A percentile compares a stretch with the other conserved stretches of the same genome.
Evolutionary conservation across 129 eudicot genomes (phyloP).

Genomic region (Chrysanthemum lavandulifolium): DNA sequence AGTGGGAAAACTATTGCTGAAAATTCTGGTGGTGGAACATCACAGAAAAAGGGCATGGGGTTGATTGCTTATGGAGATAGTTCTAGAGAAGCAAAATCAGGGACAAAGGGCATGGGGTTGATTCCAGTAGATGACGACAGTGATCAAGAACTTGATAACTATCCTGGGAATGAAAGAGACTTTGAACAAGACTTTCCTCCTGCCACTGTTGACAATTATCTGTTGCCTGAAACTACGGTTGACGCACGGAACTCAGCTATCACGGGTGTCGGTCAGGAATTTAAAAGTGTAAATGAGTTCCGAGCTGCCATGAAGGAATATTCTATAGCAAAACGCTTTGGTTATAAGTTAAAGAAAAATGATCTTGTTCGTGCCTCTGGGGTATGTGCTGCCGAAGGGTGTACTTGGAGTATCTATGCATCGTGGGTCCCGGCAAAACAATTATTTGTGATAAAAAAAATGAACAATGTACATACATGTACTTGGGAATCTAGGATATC

Average conservation of each 20-base stretch:
- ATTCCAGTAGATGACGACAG: slow-evolving; percentile 21
- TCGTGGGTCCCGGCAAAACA: slow-evolving; percentile 50
- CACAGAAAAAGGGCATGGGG: slow-evolving; percentile 33
- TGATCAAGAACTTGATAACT: slow-evolving; percentile 27
- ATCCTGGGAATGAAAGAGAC: slow-evolving; percentile 13
- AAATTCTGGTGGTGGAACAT: slow-evolving; percentile 21
- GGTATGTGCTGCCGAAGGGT: slow-evolving; percentile 59
- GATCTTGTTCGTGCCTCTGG: slow-evolving; percentile 57
- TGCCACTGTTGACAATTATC: slow-evolving; percentile 27
- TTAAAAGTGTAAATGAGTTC: slow-evolving; percentile 57
- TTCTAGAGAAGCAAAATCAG: slow-evolving; percentile 24
- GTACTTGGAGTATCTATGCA: slow-evolving; percentile 76
- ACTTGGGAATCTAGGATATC: slow-evolving; percentile 54
- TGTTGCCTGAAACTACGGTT: slow-evolving; percentile 44
- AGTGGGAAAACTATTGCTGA: slow-evolving; percentile 14
- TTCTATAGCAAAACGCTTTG: slow-evolving; percentile 66
- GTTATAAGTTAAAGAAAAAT: slow-evolving; percentile 54
- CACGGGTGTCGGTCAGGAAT: slow-evolving; percentile 71
- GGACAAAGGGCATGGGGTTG: slow-evolving; percentile 15
- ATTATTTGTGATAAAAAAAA: slow-evolving; percentile 54
- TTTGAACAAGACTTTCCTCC: neutral
- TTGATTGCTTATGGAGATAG: slow-evolving; percentile 37
- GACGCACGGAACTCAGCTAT: slow-evolving; percentile 57
- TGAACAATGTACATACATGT: slow-evolving; percentile 60
- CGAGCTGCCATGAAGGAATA: slow-evolving; percentile 63